Base-by-base conservation (phyloP, 2,329 filamentous ascomycete species). In the Fusarium nelsonii region DNA sequence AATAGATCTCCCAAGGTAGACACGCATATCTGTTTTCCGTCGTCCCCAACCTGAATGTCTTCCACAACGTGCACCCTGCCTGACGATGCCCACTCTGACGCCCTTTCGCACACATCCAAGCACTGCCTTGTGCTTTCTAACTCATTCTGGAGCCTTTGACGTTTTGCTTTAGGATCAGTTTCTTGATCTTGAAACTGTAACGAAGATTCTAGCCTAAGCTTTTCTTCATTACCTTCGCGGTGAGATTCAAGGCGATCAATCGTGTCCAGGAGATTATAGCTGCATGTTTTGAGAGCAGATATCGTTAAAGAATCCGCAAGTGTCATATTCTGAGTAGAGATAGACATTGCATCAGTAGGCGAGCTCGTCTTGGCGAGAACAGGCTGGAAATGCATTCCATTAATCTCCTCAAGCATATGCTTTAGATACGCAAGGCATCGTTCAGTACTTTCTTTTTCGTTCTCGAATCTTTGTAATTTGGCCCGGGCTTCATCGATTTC, bases 1-100 rank as follows among this genome's bases (percentile, higher is more conserved):
- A 71, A 63, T 6, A 73, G 49, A 39, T 73, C 71, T 8, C 66
- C 70, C 4, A 67, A 28, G 1, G 66, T 70, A 14, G 69, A 71
- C 4, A 70, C 59, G 53, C 68, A 62, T 15, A 73, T 26, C 9
- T 71, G 65, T 12, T 58, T 57, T 6, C 62, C 56, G 32, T 69
- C 37, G 15, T 71, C 53, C 4, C 62, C 63, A 18, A 69, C 37
- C 7, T 26, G 55, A 6, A 73, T 60, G 16, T 71, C 55, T 33
- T 71, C 68, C 18, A 73, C 51, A 9, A 73, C 53, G 46, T 73
- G 71, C 0, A 73, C 63, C 37, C 44, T 54, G 5, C 43, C 60
- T 9, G 52, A 62, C 1, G n/a, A 69, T 46, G 59, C 59, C 56
- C 55, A 53, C 32, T 63, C 36, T n/a, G 59, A 53, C 26, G 59